These are phyloP conservation scores for Orychophragmus violaceus DNA, from an alignment of 345 rosid species.

Conservation along the genomic window DNA sequence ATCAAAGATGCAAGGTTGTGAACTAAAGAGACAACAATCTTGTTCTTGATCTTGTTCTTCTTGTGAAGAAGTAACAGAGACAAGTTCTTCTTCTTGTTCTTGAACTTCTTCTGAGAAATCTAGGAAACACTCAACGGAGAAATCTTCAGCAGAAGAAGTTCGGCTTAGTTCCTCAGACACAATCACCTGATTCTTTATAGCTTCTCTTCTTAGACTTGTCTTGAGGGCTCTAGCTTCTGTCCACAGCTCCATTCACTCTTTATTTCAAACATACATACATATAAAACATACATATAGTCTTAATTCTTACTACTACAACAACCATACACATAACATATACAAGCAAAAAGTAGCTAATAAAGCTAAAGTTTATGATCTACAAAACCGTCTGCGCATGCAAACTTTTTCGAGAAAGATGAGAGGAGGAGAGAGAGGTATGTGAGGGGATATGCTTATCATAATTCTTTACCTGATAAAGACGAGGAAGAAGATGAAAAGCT, in stretches of 20 bases:
- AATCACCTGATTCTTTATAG: conserved; percentile 30
- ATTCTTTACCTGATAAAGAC: conserved; percentile 26
- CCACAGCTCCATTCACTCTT: conserved; percentile 46
- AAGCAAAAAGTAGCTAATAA: not conserved
- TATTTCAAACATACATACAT: conserved; percentile 9
- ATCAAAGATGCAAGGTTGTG: conserved; percentile 24
- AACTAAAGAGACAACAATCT: conserved; percentile 6
- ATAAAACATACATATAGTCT: not conserved
- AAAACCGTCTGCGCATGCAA: conserved; percentile 18
- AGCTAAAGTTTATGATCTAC: not conserved
- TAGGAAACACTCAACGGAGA: conserved; percentile 64
- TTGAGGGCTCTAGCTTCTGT: conserved; percentile 58
- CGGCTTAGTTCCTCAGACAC: conserved; percentile 33
- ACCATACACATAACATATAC: conserved; percentile 10
- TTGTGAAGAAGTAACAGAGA: conserved; percentile 41
- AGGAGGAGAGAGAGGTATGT: not conserved
- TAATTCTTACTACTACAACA: conserved; percentile 13
- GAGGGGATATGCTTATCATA: not conserved
- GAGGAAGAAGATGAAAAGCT: conserved; percentile 15
- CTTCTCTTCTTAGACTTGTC: conserved; percentile 47
- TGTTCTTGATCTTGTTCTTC: conserved; percentile 35
- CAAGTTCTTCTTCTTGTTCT: conserved; percentile 37
- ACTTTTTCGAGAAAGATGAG: not conserved
- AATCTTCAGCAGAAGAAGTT: conserved; percentile 42
- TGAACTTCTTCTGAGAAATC: conserved; percentile 52